Evolutionary conservation across 495 filamentous ascomycete species (phyloP).

Genomic region (Niebla homalea): DNA sequence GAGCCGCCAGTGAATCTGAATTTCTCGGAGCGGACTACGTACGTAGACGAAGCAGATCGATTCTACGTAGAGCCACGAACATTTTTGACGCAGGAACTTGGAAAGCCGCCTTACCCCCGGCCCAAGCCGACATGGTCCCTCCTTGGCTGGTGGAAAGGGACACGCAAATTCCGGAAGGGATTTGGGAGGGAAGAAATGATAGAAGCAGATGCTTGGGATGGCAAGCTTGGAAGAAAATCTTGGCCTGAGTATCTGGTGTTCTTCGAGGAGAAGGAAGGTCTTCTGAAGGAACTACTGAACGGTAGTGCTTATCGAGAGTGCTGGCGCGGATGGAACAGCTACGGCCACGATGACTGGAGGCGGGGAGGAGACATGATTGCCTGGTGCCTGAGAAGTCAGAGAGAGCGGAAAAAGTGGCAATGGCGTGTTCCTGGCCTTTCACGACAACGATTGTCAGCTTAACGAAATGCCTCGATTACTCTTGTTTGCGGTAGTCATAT

Average conservation of each 20-base stretch:
- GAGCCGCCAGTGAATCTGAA: conserved; percentile 69
- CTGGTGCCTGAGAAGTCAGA: conserved; percentile 42
- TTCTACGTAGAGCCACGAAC: conserved; percentile 58
- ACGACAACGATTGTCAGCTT: too few relatives aligned
- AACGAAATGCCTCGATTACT: too few relatives aligned
- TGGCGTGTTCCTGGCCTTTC: too few relatives aligned
- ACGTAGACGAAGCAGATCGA: conserved; percentile 78
- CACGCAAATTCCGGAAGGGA: conserved; percentile 18
- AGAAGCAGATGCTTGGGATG: conserved; percentile 11
- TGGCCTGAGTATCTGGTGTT: conserved; percentile 55
- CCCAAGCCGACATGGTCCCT: neutral
- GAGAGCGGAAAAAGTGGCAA: neutral
- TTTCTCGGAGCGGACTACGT: conserved; percentile 40
- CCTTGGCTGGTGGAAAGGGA: conserved; percentile 1
- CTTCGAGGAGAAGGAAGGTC: conserved; percentile 47
- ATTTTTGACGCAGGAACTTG: conserved; percentile 46
- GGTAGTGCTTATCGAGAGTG: conserved; percentile 51
- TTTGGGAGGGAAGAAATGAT: conserved; percentile 10
- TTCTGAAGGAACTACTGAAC: conserved; percentile 33
- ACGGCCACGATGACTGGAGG: conserved; percentile 80
- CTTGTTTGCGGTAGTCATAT: too few relatives aligned
- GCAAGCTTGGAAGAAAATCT: conserved; percentile 20
- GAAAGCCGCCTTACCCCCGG: conserved; percentile 22
- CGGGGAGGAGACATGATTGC: conserved; percentile 76
- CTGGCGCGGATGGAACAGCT: conserved; percentile 64